Percentiles rank a stretch among this genome's conserved stretches.
Evolutionary conservation across 371 early-diverging fungal genomes (phyloP).

Genomic region (Mucor ambiguus): DNA sequence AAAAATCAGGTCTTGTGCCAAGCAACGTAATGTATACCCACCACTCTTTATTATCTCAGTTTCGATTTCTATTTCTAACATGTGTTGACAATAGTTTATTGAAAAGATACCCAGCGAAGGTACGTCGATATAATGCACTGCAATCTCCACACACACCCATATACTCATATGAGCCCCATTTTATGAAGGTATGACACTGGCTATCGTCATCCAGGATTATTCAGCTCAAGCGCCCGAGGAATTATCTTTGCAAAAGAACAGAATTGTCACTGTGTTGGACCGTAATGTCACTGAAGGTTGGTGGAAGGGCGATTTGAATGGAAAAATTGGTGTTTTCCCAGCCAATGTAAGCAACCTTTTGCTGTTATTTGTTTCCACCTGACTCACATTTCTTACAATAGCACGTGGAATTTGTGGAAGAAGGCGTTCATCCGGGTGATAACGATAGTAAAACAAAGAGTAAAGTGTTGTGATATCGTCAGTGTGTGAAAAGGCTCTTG

Average conservation of each 20-base stretch:
- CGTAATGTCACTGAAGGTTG: conserved; percentile 60
- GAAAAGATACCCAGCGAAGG: conserved; percentile 20
- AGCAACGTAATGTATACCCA: conserved; percentile 54
- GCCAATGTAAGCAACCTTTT: conserved; percentile 45
- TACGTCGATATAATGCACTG: not conserved
- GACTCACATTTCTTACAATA: not conserved
- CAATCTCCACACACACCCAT: not conserved
- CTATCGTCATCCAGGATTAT: conserved; percentile 63
- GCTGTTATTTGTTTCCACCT: not conserved
- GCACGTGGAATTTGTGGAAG: conserved; percentile 28
- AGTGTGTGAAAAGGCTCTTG: not conserved
- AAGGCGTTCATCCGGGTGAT: not conserved
- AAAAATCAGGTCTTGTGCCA: conserved; percentile 63
- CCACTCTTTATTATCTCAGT: not conserved
- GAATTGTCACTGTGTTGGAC: conserved; percentile 63
- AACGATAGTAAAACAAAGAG: conserved; percentile 22
- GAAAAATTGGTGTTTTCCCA: conserved; percentile 60
- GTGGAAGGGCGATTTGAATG: conserved; percentile 66
- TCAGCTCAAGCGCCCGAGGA: conserved; percentile 65
- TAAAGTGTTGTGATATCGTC: not conserved
- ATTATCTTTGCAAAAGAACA: conserved; percentile 62
- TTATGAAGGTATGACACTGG: conserved; percentile 32
- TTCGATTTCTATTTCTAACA: not conserved
- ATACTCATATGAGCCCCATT: not conserved
- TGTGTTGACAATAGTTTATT: conserved; percentile 17